A percentile compares a stretch with the other conserved stretches of the same genome.
Evolutionary conservation across 2,329 filamentous ascomycete species (phyloP).

Genomic region (Pyrenophora seminiperda): DNA sequence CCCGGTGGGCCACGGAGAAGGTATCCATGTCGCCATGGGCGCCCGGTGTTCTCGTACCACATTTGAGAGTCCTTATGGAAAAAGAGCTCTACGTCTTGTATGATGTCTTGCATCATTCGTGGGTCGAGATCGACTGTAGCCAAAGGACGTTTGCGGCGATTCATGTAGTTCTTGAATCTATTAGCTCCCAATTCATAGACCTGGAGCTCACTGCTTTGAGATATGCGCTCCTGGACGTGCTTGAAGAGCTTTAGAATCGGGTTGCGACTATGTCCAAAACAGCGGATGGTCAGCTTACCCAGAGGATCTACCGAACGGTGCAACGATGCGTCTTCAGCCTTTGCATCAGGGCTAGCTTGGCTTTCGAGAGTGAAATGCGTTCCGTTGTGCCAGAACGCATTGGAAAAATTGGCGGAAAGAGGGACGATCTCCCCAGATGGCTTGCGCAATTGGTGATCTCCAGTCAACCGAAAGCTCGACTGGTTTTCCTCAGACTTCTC

Average conservation of each 20-base stretch:
- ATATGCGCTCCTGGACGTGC: background rate
- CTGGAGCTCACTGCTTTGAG: background rate
- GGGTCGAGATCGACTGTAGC: slow-evolving; percentile 14
- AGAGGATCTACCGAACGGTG: background rate
- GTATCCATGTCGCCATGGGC: slow-evolving; percentile 36
- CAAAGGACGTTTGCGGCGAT: slow-evolving; percentile 9
- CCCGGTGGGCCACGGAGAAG: slow-evolving; percentile 45
- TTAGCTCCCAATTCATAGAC: background rate
- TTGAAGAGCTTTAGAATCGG: slow-evolving; percentile 4
- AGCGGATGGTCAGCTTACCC: slow-evolving; percentile 3
- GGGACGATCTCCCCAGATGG: background rate
- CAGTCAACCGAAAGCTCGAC: background rate
- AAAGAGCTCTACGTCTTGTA: slow-evolving; percentile 4
- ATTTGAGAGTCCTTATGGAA: slow-evolving; percentile 3
- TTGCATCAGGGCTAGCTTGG: background rate
- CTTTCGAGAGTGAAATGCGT: slow-evolving; percentile 2
- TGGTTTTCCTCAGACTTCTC: slow-evolving; percentile 2
- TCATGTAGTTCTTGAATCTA: background rate
- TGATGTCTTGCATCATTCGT: slow-evolving; percentile 5
- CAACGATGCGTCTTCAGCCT: no score
- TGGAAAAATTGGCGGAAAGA: background rate
- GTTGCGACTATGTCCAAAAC: slow-evolving; percentile 9
- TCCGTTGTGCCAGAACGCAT: slow-evolving; percentile 4
- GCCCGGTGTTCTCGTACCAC: slow-evolving; percentile 13
- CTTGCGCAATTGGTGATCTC: slow-evolving; percentile 3